Evolutionary conservation across 2,329 filamentous ascomycete genomes (phyloP), one percentile per base, ranked within the genome.

Genomic region (Talaromyces albobiverticillius): DNA sequence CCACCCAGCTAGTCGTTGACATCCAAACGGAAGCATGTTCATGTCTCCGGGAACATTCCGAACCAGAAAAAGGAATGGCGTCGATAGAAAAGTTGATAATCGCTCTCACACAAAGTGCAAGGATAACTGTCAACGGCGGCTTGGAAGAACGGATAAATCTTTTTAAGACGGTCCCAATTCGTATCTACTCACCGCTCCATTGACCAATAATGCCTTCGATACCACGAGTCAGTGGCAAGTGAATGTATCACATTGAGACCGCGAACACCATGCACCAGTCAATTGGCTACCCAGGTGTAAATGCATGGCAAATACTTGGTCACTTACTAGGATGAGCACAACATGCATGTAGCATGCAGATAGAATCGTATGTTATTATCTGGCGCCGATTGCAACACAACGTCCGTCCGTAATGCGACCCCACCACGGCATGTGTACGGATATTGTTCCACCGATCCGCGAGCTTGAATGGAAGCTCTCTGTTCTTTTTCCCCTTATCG

Each of bases 371-470:
- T 45, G 14, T 9, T 29, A 23, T 29, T 42, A 14, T 25, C 8
- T 20, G 18, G 18, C 41, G 22, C n/a, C 11, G 18, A 32, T 22
- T 45, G 18, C 40, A 22, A 34, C 9, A 41, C 34, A 40, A 20
- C 22, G n/a, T 29, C 13, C 7, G 26, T 29, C 5, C n/a, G n/a
- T 29, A 42, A 16, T 22, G 23, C 16, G 31, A 25, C 42, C 20
- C 13, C 38, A 51, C 20, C 48, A 51, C 48, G 38, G 46, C 52
- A 20, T 38, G 26, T 22, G 13, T 31, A 38, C 43, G 46, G 43
- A 16, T 29, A 34, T 42, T 11, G 31, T 22, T n/a, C 18, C 31
- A 40, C 38, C 29, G 26, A 41, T 47, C 22, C 43, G 26, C 34
- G 51, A 25, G 18, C 25, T 20, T 26, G 20, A 26, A 2, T 8